These are phyloP conservation scores for Suillus luteus DNA, from an alignment of 768 basidiomycete genomes.

Conservation along the genomic window DNA sequence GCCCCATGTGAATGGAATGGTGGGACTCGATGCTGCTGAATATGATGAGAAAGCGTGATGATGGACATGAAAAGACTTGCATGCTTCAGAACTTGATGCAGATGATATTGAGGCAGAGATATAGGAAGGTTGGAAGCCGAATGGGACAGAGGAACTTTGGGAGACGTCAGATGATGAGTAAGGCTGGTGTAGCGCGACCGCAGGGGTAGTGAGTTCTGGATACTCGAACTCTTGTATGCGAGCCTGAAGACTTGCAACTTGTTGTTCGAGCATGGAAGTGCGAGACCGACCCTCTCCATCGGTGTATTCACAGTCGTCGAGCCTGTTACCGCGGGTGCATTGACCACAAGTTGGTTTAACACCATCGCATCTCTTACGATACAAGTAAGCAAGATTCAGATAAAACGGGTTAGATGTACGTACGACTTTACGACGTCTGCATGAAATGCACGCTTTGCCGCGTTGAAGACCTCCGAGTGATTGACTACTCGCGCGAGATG, in stretches of 20 bases:
- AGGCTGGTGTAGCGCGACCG: conserved; percentile 53
- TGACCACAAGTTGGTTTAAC: conserved; percentile 63
- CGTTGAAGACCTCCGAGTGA: conserved; percentile 38
- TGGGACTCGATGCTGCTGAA: conserved; percentile 11
- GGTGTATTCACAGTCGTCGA: conserved; percentile 71
- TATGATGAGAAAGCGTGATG: background rate
- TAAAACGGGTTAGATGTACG: background rate
- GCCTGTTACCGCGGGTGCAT: conserved; percentile 58
- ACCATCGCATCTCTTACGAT: conserved; percentile 65
- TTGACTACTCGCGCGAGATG: conserved; percentile 12
- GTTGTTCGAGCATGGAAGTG: conserved; percentile 61
- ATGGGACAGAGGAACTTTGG: background rate
- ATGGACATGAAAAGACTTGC: background rate
- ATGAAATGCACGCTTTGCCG: conserved; percentile 54
- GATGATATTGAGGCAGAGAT: conserved; percentile 2
- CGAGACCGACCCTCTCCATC: conserved; percentile 63
- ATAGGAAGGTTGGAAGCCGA: background rate
- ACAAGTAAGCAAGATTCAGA: background rate
- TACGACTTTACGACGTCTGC: conserved; percentile 56
- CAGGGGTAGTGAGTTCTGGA: conserved; percentile 47
- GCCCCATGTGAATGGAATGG: background rate
- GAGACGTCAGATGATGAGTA: conserved; percentile 31
- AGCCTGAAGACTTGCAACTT: conserved; percentile 54
- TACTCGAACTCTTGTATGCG: conserved; percentile 60
- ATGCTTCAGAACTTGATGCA: conserved; percentile 12